phyloP scores from a whole-genome alignment of 2,329 filamentous ascomycete species.

The Colletotrichum tamarilloi region DNA sequence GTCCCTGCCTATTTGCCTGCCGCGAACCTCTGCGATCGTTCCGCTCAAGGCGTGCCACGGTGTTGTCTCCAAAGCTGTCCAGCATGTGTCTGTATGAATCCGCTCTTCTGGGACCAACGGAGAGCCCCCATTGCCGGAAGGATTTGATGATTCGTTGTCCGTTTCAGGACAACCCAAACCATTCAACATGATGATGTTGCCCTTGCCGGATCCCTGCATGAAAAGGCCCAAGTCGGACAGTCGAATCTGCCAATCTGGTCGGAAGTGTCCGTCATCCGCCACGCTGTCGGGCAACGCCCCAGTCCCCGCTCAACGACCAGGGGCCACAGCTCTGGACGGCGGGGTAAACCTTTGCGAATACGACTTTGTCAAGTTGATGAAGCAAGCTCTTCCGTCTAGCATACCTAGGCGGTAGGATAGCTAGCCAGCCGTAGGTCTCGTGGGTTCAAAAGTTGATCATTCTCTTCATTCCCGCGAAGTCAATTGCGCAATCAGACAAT shows the following conservation, averaged over 20 bases:
- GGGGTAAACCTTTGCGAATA: neutral
- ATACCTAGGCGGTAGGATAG: neutral
- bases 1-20: neutral
- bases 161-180: neutral
- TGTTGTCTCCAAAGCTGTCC: neutral
- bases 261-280: conserved; percentile 21
- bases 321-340: neutral
- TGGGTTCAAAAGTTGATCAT: neutral
- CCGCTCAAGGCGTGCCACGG: neutral
- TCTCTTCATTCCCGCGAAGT: neutral
- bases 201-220: neutral
- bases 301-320: neutral
- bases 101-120: conserved; percentile 18
- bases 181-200: neutral
- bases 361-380: neutral
- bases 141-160: neutral
- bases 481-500: neutral
- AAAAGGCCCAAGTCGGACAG: neutral
- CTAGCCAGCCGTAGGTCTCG: neutral
- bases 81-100: conserved; percentile 1
- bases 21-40: neutral
- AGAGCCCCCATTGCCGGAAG: neutral
- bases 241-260: neutral
- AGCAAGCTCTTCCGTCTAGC: neutral
- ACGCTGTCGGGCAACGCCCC: neutral